phyloP scores from a whole-genome alignment of 2,329 filamentous ascomycete species.

The Fusarium nanum region DNA sequence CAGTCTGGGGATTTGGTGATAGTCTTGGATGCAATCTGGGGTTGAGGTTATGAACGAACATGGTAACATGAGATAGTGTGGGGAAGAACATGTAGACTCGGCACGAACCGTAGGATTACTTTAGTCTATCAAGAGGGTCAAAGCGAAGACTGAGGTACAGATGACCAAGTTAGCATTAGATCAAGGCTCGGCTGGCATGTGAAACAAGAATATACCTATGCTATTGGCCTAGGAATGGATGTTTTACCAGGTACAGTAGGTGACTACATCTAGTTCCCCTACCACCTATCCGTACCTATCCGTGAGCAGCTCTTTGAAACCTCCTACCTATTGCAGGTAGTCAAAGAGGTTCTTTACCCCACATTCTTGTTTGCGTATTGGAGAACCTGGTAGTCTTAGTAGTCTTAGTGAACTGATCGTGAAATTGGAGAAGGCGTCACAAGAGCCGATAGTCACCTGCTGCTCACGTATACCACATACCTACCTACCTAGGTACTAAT shows the following conservation, averaged over 20 bases:
- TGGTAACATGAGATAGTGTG: constrained; percentile 15
- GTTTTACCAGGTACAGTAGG: background rate
- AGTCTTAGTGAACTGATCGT: constrained; percentile 6
- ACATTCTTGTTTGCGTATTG: constrained; percentile 14
- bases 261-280: background rate
- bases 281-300: background rate
- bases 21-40: constrained; percentile 4
- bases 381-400: background rate
- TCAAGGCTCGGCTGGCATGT: constrained; percentile 26
- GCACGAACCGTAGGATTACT: constrained; percentile 5
- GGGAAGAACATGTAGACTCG: background rate
- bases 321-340: constrained; percentile 9
- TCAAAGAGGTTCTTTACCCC: constrained; percentile 8
- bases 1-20: constrained; percentile 4
- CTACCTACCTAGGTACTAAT: background rate
- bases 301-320: background rate
- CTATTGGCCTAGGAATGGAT: background rate
- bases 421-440: constrained; percentile 12
- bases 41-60: constrained; percentile 1
- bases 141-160: background rate
- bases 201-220: background rate
- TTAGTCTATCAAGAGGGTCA: background rate
- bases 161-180: background rate
- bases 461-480: constrained; percentile 1
- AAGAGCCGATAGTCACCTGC: constrained; percentile 11